Base-by-base conservation (phyloP, 257 asterid species). In the Solanum corneliomulleri region DNA sequence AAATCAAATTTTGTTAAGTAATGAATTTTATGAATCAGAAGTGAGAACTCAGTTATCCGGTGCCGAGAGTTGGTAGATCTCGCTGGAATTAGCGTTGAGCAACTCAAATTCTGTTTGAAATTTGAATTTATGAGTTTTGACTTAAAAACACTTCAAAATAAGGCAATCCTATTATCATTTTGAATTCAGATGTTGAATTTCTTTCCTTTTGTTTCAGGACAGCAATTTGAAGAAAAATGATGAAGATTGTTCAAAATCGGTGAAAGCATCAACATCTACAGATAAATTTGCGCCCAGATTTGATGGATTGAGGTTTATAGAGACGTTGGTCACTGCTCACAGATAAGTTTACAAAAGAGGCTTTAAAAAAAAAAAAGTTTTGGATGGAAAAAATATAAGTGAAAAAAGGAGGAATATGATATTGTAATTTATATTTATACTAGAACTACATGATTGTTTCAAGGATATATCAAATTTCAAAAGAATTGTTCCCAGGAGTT, bases 271-370 rank as follows among this genome's bases (percentile, higher is more conserved):
- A 71, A 14, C 86, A 20, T 62, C 68, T 25, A 29, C 86, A 16
- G 86, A 87, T 45, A 87, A 87, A 66, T 87, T 87, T 80, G 86
- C 86, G 23, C 89, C 89, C 47, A 80, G 82, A 74, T 87, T 80
- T 80, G 89, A 87, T 78, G 89, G 89, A 47, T 87, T 87, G 86
- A 87, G 82, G 71, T 87, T 87, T 56, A 80, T 81, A 6, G 86
- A 87, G 72, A 87, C 86, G 12, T 49, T 87, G 37, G 60, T 87
- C 15, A 87, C 89, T 66, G 89, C 86, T 87, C 89, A 87, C 56
- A 64, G 86, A 87, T 87, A 68, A 87, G 72, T 33, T 45, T 4
- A 42, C 60, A 25, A 16, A 70, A 25, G 31, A 37, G 20, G 31
- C 39, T 27, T 27, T 27, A n/a, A 27, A 27, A 27, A 37, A 16